Conservation (phyloP, 345 rosid species). For the Angophora floribunda region DNA sequence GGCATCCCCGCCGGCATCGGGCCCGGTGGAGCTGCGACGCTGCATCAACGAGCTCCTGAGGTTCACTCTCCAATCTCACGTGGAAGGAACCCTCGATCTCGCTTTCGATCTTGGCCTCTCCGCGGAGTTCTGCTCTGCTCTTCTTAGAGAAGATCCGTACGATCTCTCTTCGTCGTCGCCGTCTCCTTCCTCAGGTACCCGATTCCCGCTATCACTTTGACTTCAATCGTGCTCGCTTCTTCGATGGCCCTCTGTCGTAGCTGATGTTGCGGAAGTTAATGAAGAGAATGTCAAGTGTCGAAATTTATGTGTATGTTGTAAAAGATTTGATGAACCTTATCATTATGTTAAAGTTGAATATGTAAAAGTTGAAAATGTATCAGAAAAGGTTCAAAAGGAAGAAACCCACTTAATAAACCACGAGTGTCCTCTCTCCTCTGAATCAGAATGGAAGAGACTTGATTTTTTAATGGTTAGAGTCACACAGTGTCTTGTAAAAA, state of each 20-base stretch:
- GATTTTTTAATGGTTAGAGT: neutral
- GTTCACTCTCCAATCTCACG: conserved; percentile 13
- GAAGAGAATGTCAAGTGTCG: neutral
- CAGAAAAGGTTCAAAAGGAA: neutral
- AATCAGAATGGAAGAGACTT: neutral
- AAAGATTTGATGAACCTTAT: neutral
- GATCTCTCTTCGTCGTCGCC: neutral
- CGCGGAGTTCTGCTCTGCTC: conserved; percentile 12
- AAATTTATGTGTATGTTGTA: neutral
- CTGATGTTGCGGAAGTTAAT: neutral
- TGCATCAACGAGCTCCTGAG: conserved; percentile 15
- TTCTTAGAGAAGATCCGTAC: conserved; percentile 1
- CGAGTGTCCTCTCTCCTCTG: neutral
- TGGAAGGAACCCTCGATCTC: neutral
- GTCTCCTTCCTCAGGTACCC: neutral
- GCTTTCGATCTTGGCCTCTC: conserved; percentile 10
- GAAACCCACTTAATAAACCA: neutral
- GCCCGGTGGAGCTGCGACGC: conserved; percentile 1
- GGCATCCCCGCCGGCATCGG: neutral
- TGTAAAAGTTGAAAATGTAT: neutral
- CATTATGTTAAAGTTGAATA: neutral
- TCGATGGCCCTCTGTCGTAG: neutral
- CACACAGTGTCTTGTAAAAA: neutral
- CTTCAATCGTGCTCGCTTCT: neutral
- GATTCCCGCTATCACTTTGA: neutral